Percentiles rank a stretch among this genome's conserved stretches.
Conservation (phyloP, 1,284 basidiomycete genomes). For the Ceratobasidium sp. region DNA sequence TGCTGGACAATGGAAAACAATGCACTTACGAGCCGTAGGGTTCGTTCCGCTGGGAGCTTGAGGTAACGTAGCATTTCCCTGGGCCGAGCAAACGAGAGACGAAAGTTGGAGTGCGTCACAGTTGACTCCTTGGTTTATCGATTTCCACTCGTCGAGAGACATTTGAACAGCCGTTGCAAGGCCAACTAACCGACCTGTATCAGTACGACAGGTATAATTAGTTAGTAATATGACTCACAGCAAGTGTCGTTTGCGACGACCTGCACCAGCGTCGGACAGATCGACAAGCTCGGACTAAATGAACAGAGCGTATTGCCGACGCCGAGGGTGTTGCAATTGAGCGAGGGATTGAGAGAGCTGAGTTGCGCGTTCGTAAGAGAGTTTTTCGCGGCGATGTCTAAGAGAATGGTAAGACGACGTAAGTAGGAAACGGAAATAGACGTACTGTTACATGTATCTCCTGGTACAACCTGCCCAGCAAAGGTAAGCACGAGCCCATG, state of each 20-base stretch:
- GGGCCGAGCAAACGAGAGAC: constrained; percentile 3
- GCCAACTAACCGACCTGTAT: neutral
- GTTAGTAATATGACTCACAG: neutral
- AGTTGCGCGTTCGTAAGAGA: neutral
- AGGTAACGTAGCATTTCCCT: constrained; percentile 1
- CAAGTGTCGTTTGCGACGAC: too few relatives aligned
- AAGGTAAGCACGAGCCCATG: neutral
- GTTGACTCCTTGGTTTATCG: too few relatives aligned
- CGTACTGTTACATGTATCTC: too few relatives aligned
- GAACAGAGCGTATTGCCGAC: neutral
- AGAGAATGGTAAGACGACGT: too few relatives aligned
- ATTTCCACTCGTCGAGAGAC: too few relatives aligned
- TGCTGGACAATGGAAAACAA: neutral
- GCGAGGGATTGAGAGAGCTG: neutral
- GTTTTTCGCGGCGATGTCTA: constrained; percentile 20
- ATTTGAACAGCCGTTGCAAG: too few relatives aligned
- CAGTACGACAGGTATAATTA: neutral
- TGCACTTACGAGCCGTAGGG: constrained; percentile 9
- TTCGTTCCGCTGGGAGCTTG: constrained; percentile 14
- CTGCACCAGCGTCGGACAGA: neutral
- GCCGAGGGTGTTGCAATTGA: neutral
- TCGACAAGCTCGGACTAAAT: neutral
- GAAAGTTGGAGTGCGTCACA: too few relatives aligned
- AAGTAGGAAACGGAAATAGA: too few relatives aligned
- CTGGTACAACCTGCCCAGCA: neutral